Evolutionary conservation across 169 alveolate genomes (phyloP).

Genomic region (Eimeria mitis): DNA sequence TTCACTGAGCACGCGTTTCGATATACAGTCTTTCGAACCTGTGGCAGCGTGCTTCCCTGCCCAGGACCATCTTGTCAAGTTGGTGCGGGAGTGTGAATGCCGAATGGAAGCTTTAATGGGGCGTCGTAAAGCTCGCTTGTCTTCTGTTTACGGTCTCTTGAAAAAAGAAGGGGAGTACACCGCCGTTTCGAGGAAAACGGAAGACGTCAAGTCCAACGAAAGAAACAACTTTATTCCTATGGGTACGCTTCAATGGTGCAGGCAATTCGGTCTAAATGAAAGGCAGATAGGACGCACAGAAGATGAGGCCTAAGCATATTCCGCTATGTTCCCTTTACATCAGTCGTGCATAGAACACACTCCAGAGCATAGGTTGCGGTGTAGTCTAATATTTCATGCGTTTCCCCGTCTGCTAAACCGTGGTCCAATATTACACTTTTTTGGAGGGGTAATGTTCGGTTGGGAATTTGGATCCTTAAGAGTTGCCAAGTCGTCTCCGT

Average conservation of each 20-base stretch:
- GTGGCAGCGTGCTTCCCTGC: neutral
- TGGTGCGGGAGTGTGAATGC: slow-evolving; percentile 71
- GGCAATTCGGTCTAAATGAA: neutral
- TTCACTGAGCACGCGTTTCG: neutral
- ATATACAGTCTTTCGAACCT: neutral
- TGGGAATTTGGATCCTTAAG: neutral
- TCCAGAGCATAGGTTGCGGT: neutral
- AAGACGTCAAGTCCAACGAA: neutral
- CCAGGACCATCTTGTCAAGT: slow-evolving; percentile 59
- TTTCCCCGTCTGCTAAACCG: neutral
- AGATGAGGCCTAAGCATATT: neutral
- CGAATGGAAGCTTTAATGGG: slow-evolving; percentile 51
- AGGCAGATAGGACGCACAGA: neutral
- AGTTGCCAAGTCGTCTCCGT: neutral
- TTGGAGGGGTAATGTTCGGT: neutral
- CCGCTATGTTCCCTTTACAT: neutral
- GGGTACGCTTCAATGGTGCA: neutral
- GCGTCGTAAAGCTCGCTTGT: slow-evolving; percentile 33
- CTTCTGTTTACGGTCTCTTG: slow-evolving; percentile 55
- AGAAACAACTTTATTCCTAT: slow-evolving; percentile 43
- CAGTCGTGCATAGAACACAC: neutral
- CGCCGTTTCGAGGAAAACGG: neutral
- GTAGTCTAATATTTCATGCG: too few species aligned
- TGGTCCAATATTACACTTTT: neutral
- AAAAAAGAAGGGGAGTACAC: slow-evolving; percentile 51